Evolutionary conservation across 2,329 filamentous ascomycete species (phyloP), one percentile per base, ranked within the genome.

Genomic region (Xylariaceae sp.): DNA sequence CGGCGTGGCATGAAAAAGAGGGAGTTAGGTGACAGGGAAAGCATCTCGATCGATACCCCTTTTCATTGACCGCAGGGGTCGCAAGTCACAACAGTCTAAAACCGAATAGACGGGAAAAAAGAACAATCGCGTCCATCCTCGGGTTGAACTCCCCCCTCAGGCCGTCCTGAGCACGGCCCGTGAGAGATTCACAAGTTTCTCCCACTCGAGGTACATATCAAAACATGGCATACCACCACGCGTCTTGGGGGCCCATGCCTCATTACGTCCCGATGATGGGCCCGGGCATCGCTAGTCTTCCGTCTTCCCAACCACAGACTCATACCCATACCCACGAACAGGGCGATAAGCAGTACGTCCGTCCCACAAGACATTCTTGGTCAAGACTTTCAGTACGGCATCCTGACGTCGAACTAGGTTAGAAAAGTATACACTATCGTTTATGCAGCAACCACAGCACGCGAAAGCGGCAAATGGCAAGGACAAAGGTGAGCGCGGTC

Each of bases 401-500:
- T 6, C 16, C 41, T 48, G 18, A 44, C 42, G 11, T 35, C 12
- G 16, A 33, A 31, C 29, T 32, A 56, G 55, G 24, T 41, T 51
- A 11, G 52, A 55, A 35, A 51, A 47, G 13, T 57, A 56, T 32
- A 52, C 50, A 9, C 46, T 57, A 40, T 51, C 53, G 11, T 54
- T 57, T 23, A 48, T 57, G 43, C 55, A 57, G 23, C 55, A 57
- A 32, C 55, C 55, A 37, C 42, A 43, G 23, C 53, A 53, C 39
- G 55, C 55, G 24, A 57, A 57, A 41, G 55, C 55, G 2, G 55
- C 55, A 11, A 57, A 56, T 43, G 55, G 55, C n/a, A 57, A 57
- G 39, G 55, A 57, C 40, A 57, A 57, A 52, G 55, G 55, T 56
- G 43, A 49, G 43, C 15, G 9, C 11, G 5, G 19, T 18, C 27